Base-by-base conservation (phyloP, 129 eudicot genomes). In the Mikania micrantha region DNA sequence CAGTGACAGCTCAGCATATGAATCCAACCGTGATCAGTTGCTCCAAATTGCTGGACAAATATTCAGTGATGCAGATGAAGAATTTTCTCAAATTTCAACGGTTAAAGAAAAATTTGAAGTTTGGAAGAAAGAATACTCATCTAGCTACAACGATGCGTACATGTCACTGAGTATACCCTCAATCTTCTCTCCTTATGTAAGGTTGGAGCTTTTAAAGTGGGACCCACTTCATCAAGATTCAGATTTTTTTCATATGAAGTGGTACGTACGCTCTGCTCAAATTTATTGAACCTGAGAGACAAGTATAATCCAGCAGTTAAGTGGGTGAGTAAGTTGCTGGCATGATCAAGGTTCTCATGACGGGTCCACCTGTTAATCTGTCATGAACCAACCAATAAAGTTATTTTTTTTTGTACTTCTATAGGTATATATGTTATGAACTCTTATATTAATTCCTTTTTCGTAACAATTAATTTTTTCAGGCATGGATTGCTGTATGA, bases 201-300 rank as follows among this genome's bases (percentile, higher is more conserved):
- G 97, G 81, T 74, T 94, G 85, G 99, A 94, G 85, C 97, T 94
- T 83, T 81, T 94, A 69, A 94, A 90, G 83, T 94, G 97, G 99
- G 95, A 94, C 67, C 99, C 97, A 73, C 99, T 93, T 74, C 99
- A 87, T 72, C 88, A 89, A 58, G 87, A 86, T 81, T 77, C 90
- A 72, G 99, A 94, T 83, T 94, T 94, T 76, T 65, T 74, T 65
- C 72, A 94, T 60, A 89, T 90, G 99, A 83, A 87, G 80, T 94
- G 99, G 99, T 94, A 84, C 69, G 88, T 78, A 85, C 72, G 79
- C 81, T 78, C 78, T 76, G 82, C 74, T 56, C 84, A 73, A 76
- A 63, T 64, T 57, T 73, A 77, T 75, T 83, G 84, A 79, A 76
- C 82, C 84, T 75, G 78, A 78, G 67, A 69, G 73, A 73, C 70